phyloP scores from a whole-genome alignment of 345 rosid species.

The Eucalyptus tenuipes region DNA sequence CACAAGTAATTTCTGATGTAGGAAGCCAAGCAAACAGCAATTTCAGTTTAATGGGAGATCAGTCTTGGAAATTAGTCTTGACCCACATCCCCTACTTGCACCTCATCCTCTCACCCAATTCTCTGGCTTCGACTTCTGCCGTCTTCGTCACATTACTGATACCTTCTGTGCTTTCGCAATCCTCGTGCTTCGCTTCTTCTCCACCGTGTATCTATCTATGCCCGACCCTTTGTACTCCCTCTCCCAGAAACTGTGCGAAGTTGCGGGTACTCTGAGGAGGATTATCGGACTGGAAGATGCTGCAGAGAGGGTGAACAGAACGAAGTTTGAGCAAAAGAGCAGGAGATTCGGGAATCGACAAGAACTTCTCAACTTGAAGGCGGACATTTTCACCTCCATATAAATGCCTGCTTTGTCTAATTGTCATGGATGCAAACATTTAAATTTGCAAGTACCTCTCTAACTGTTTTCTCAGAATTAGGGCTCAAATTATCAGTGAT shows the following conservation, averaged over 20 bases:
- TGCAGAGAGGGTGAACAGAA: background rate
- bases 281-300: background rate
- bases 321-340: background rate
- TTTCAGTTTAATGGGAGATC: background rate
- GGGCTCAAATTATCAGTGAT: background rate
- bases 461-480: background rate
- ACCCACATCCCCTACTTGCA: conserved; percentile 35
- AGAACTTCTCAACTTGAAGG: background rate
- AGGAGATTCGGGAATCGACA: background rate
- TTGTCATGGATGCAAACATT: background rate
- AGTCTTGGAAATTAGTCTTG: conserved; percentile 45
- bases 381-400: background rate
- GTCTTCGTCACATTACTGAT: conserved; percentile 19
- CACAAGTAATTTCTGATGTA: background rate
- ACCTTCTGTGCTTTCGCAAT: conserved; percentile 29
- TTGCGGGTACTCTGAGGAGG: conserved; percentile 43
- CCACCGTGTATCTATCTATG: conserved; percentile 17
- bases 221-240: conserved; percentile 34
- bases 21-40: background rate
- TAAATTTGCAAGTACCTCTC: background rate
- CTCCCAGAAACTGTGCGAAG: conserved; percentile 36
- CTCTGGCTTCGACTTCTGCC: conserved; percentile 14
- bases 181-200: conserved; percentile 22
- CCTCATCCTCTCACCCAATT: conserved; percentile 14
- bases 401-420: background rate